Percentiles rank a stretch among this genome's conserved stretches.
These are phyloP conservation scores for Schizophyllum amplum DNA, from an alignment of 1,284 basidiomycete species.

Conservation along the genomic window DNA sequence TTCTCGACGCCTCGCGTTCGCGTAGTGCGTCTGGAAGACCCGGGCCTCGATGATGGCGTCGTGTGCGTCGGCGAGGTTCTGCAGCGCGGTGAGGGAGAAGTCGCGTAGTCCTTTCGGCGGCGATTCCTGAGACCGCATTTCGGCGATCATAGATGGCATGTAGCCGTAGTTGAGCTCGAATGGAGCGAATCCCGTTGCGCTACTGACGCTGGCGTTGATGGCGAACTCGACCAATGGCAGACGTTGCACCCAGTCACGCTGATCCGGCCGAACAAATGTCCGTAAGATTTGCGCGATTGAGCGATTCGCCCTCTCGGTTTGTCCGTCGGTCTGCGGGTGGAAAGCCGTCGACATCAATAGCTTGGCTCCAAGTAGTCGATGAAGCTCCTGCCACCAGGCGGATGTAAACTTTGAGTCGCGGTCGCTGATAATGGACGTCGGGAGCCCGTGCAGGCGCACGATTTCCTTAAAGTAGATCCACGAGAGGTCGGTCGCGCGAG, in stretches of 20 bases:
- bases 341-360: conserved; percentile 16
- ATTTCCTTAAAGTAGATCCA: conserved; percentile 3
- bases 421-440: conserved; percentile 5
- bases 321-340: conserved; percentile 8
- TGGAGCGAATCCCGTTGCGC: conserved; percentile 24
- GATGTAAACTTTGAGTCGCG: conserved; percentile 10
- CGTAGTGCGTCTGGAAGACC: conserved; percentile 19
- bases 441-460: conserved; percentile 6
- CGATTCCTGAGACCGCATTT: conserved; percentile 4
- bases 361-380: conserved; percentile 23
- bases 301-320: conserved; percentile 3
- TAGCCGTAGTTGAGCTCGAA: conserved; percentile 29
- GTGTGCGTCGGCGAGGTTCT: conserved; percentile 18
- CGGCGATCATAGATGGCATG: conserved; percentile 17
- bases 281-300: conserved; percentile 3
- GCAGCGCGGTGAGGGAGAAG: conserved; percentile 16
- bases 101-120: conserved; percentile 15
- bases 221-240: conserved; percentile 26
- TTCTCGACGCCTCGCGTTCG: conserved; percentile 16
- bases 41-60: conserved; percentile 21
- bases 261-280: conserved; percentile 18
- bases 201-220: conserved; percentile 22
- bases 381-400: conserved; percentile 15
- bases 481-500: conserved; percentile 4
- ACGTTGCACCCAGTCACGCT: conserved; percentile 25